phyloP scores from a whole-genome alignment of 768 basidiomycete species.

The Lentinula lateritia region DNA sequence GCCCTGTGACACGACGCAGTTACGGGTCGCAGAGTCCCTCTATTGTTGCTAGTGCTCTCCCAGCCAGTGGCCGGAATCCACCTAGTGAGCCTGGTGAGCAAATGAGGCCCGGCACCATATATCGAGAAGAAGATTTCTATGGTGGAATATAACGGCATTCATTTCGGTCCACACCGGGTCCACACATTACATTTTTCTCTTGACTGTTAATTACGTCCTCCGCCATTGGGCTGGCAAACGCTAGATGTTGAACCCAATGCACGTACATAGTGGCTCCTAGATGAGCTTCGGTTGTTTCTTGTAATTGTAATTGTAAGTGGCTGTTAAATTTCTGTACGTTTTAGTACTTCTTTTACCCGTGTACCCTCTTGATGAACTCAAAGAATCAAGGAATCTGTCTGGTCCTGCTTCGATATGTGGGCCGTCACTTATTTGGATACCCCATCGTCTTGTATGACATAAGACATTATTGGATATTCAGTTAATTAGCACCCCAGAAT shows the following conservation, averaged over 20 bases:
- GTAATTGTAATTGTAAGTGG: too few species aligned
- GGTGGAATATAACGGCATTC: slow-evolving; percentile 36
- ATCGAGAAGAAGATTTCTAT: slow-evolving; percentile 48
- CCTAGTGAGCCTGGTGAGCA: background rate
- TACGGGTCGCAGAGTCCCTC: background rate
- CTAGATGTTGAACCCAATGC: background rate
- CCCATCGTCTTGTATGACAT: background rate
- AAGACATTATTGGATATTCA: background rate
- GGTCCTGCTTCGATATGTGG: background rate
- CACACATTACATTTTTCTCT: background rate
- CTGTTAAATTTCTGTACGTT: too few species aligned
- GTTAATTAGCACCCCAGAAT: background rate
- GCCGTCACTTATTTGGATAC: too few species aligned
- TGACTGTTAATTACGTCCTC: background rate
- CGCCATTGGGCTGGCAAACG: background rate
- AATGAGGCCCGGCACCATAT: slow-evolving; percentile 34
- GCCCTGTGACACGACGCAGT: background rate
- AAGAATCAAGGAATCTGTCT: background rate
- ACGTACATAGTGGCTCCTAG: background rate
- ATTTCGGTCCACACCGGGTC: background rate
- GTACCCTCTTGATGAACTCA: slow-evolving; percentile 2
- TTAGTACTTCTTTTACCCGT: slow-evolving; percentile 5
- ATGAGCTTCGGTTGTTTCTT: background rate
- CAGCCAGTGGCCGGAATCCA: background rate
- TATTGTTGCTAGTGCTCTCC: too few species aligned